Evolutionary conservation across 306 rosid genomes (phyloP), one percentile per base, ranked within the genome.

Genomic region (Abrus precatorius): DNA sequence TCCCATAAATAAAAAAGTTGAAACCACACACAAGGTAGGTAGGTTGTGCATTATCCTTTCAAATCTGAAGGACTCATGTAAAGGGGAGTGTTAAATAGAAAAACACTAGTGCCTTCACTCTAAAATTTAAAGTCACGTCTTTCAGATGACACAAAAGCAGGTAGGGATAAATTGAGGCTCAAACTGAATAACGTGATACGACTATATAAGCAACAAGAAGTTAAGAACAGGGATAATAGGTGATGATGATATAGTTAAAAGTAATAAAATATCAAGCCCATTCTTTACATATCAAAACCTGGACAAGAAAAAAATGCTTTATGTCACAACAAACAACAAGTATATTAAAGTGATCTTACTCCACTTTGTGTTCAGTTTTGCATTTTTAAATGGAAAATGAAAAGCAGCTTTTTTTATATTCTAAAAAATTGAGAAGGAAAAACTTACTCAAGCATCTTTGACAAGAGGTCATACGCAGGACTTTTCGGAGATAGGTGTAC

Each of bases 381-480:
- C 7, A 63, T 41, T 57, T 36, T 57, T 36, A 49, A 48, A 38
- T 27, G 34, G 55, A 71, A 57, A 8, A 53, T 41, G 14, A 41
- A 48, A 72, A 6, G 5, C 27, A 9, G 30, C 64, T 43, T 28
- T 67, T 67, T 28, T 27, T 9, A 67, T 67, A 30, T 71, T 41
- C 7, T 34, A 2, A 33, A 52, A 80, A 82, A 28, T 57, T 69
- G 9, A 47, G 76, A 75, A 72, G 82, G 73, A 45, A 84, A 30
- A 85, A 88, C 96, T 80, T 91, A 93, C 97, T 93, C 97, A 0
- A 93, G 95, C 97, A 93, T 93, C 91, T 80, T 93, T 68, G 97
- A 89, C 63, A 93, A 81, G 76, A 93, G 97, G 82, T 91, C 97
- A 67, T 77, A 93, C 50, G 96, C 92, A 74, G 88, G 90, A 84